These are phyloP conservation scores for Citropsis articulata DNA, from an alignment of 345 rosid species.

Conservation along the genomic window DNA sequence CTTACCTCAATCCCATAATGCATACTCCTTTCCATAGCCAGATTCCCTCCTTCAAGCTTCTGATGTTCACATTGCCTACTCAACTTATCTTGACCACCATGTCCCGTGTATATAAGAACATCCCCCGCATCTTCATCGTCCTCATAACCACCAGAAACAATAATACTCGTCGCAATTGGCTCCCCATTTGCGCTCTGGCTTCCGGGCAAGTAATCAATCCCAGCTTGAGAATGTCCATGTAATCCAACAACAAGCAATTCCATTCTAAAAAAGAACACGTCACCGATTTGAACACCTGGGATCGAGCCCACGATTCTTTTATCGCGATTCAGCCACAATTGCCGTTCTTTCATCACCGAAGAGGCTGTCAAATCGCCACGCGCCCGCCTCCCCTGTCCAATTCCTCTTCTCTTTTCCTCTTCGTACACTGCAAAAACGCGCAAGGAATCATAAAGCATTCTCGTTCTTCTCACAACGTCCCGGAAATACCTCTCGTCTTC, in stretches of 20 bases:
- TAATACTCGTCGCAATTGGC: constrained; percentile 83
- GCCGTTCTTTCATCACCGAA: constrained; percentile 52
- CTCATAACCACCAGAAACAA: constrained; percentile 88
- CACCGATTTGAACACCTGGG: constrained; percentile 78
- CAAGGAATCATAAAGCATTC: constrained; percentile 63
- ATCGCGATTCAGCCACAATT: constrained; percentile 73
- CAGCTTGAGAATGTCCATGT: constrained; percentile 85
- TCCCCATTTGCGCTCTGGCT: constrained; percentile 71
- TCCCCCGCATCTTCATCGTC: constrained; percentile 82
- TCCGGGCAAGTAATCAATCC: constrained; percentile 70
- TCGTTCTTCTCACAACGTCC: constrained; percentile 53
- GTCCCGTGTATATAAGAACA: constrained; percentile 69
- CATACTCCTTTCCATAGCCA: constrained; percentile 83
- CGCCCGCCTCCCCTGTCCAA: constrained; percentile 31
- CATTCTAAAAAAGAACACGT: constrained; percentile 73
- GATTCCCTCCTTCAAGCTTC: constrained; percentile 88
- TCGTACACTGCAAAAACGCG: constrained; percentile 45
- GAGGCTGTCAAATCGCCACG: constrained; percentile 62
- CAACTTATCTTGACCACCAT: constrained; percentile 81
- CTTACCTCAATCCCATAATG: constrained; percentile 76
- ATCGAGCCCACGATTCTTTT: constrained; percentile 82
- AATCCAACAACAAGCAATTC: constrained; percentile 79
- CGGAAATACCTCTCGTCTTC: constrained; percentile 61
- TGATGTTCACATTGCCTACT: constrained; percentile 63
- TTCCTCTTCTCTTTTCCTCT: constrained; percentile 35